Evolutionary conservation across 2,329 filamentous ascomycete species (phyloP).

Genomic region (Arachnomyces sp.): DNA sequence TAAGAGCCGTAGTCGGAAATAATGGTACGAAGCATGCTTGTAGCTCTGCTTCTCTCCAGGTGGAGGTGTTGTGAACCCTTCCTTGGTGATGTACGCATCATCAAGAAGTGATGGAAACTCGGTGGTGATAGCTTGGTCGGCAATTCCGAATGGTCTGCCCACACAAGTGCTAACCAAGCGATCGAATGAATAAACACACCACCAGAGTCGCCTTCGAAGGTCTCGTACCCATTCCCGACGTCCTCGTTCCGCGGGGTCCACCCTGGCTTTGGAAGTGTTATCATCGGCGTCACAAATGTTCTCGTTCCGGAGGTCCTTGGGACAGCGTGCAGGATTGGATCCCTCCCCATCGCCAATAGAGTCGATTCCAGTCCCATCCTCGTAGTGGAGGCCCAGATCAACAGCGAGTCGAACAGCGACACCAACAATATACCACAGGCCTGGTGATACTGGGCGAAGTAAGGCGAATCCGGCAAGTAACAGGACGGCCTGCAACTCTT

Average conservation of each 20-base stretch:
- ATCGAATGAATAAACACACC: conserved; percentile 94
- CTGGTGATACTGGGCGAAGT: conserved; percentile 81
- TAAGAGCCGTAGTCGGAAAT: conserved; percentile 76
- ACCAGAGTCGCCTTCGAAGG: conserved; percentile 80
- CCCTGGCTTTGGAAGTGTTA: conserved; percentile 20
- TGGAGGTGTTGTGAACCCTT: conserved; percentile 59
- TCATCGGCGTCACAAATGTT: conserved; percentile 31
- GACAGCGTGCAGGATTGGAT: conserved; percentile 18
- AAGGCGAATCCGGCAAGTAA: conserved; percentile 86
- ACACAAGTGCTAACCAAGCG: conserved; percentile 92
- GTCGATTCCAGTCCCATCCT: conserved; percentile 66
- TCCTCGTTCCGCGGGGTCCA: conserved; percentile 51
- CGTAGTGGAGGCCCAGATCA: conserved; percentile 85
- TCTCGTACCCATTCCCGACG: conserved; percentile 78
- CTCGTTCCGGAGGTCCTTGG: conserved; percentile 21
- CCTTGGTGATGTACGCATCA: conserved; percentile 75
- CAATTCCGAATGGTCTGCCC: conserved; percentile 84
- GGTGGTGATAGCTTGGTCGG: conserved; percentile 92
- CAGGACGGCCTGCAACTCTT: conserved; percentile 88
- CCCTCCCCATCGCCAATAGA: conserved; percentile 34
- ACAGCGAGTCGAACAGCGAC: conserved; percentile 85
- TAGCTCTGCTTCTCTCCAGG: conserved; percentile 64
- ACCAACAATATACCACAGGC: conserved; percentile 94
- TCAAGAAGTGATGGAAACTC: conserved; percentile 86
- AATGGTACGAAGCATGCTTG: conserved; percentile 85